Base-by-base conservation (phyloP, 495 filamentous ascomycete genomes). In the Neurospora intermedia region DNA sequence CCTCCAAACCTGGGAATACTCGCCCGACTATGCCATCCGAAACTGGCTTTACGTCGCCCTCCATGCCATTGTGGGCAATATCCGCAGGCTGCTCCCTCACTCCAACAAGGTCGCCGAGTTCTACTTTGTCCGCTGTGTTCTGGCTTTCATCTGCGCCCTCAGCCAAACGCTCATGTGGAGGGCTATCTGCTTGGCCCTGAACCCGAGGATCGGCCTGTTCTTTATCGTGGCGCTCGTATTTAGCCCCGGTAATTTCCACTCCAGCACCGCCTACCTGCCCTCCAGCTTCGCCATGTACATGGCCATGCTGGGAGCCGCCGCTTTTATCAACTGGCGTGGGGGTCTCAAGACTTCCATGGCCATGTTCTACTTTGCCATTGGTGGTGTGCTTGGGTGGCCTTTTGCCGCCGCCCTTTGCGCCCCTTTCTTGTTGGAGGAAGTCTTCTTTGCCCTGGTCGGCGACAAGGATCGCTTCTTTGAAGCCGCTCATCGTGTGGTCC, bases 1-100 rank as follows among this genome's bases (percentile, higher is more conserved):
- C 40, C 84, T 98, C 43, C 93, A 99, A 82, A 99, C 96, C 18
- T 99, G 96, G 96, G 96, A 99, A 80, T 99, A 98, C 82, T 97
- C 95, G 0, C 96, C 96, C 2, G 91, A 94, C 69, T 98, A 93
- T 80, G 93, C 93, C 41, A 97, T 99, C 77, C 91, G 96, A 71
- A 97, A 93, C 83, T 99, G 96, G 96, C 86, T 93, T 41, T 99
- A 99, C 79, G 84, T 96, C 38, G 89, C 85, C n/a, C 81, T 98
- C 10, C 95, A 99, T 83, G 92, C 93, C 69, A 76, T 90, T 46
- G 80, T 92, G 62, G 90, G 89, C 13, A 92, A 89, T 73, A 69
- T 91, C 10, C 85, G 89, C 20, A 88, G 90, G 9, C 75, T 93
- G 13, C 77, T 93, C 5, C 87, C 91, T 6, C 84, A 86, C 69